phyloP scores from a whole-genome alignment of 352 stramenopile species.

The Phytopythium chamaehyphon region DNA sequence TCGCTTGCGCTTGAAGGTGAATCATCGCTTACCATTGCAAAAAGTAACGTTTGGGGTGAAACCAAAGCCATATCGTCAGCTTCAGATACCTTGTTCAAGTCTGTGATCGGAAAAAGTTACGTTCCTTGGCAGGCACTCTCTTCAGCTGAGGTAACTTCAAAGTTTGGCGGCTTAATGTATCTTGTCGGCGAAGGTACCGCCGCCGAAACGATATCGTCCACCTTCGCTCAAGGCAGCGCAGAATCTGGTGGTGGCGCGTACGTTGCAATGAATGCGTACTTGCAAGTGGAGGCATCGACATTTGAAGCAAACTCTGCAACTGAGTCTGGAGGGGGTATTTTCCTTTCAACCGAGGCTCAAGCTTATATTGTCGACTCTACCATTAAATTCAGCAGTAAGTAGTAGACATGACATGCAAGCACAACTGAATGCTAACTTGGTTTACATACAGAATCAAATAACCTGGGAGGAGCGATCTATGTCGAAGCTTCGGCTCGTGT shows the following conservation, averaged over 20 bases:
- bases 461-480: constrained; percentile 46
- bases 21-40: constrained; percentile 14
- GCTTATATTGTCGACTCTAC: constrained; percentile 20
- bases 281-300: constrained; percentile 17
- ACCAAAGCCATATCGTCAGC: constrained; percentile 7
- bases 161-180: constrained; percentile 33
- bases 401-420: too few relatives aligned
- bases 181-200: constrained; percentile 15
- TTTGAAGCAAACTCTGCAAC: constrained; percentile 36
- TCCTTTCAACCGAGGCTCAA: constrained; percentile 21
- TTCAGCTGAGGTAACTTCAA: constrained; percentile 4
- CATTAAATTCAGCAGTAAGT: constrained; percentile 37
- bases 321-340: constrained; percentile 47
- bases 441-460: constrained; percentile 30
- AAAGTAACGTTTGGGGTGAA: constrained; percentile 19
- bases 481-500: constrained; percentile 28
- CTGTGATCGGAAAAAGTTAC: constrained; percentile 17
- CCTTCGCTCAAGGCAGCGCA: constrained; percentile 32
- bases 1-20: constrained; percentile 18
- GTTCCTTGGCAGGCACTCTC: constrained; percentile 5
- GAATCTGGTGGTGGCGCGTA: constrained; percentile 44
- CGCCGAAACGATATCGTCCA: constrained; percentile 16
- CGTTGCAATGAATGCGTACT: constrained; percentile 17
- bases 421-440: too few relatives aligned
- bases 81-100: constrained; percentile 18